phyloP scores from a whole-genome alignment of 2,329 filamentous ascomycete species.

The Fusarium stilboides region DNA sequence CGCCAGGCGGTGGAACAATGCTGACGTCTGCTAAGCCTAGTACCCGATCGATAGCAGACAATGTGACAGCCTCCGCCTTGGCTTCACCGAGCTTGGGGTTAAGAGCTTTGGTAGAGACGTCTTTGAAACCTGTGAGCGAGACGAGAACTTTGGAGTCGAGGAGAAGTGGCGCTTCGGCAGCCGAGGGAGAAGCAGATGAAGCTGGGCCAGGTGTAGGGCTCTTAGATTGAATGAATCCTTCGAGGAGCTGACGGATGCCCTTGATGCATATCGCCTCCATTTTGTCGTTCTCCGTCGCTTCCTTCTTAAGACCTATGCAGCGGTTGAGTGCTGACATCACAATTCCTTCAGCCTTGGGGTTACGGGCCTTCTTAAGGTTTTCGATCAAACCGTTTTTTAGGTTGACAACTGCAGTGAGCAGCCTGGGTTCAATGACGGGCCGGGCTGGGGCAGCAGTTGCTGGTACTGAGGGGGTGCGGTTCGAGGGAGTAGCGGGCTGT shows the following conservation, averaged over 20 bases:
- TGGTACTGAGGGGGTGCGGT: conserved; percentile 49
- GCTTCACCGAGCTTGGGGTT: conserved; percentile 58
- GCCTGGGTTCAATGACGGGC: conserved; percentile 61
- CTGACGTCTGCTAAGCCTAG: conserved; percentile 64
- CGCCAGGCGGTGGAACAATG: conserved; percentile 55
- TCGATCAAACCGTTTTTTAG: conserved; percentile 65
- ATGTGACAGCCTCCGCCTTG: conserved; percentile 62
- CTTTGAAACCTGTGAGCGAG: conserved; percentile 63
- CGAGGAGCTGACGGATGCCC: conserved; percentile 60
- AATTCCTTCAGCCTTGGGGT: conserved; percentile 62
- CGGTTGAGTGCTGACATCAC: conserved; percentile 69
- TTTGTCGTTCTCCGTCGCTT: conserved; percentile 61
- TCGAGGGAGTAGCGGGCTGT: conserved; percentile 40
- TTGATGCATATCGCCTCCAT: conserved; percentile 65
- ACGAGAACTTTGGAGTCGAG: conserved; percentile 60
- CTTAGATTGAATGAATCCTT: conserved; percentile 60
- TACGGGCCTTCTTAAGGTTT: conserved; percentile 61
- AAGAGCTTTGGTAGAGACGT: conserved; percentile 61
- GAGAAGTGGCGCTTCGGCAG: conserved; percentile 49
- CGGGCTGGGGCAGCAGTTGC: conserved; percentile 48
- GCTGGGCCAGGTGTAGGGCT: conserved; percentile 53
- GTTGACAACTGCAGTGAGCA: conserved; percentile 60
- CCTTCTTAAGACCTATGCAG: conserved; percentile 63
- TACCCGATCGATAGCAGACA: conserved; percentile 67
- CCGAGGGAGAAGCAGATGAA: conserved; percentile 43